phyloP scores from a whole-genome alignment of 257 asterid species.

The Plantago major region DNA sequence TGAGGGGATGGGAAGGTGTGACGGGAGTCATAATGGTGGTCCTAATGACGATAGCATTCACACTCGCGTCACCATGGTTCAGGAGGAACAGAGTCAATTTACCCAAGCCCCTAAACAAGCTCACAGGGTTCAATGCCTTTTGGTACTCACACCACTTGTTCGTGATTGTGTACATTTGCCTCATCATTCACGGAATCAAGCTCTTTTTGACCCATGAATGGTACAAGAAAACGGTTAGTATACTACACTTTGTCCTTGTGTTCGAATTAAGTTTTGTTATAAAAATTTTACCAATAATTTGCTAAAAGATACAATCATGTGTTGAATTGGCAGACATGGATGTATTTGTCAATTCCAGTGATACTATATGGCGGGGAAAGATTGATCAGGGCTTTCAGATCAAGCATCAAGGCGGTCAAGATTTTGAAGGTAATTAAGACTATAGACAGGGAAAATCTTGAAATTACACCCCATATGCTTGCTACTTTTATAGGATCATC shows the following conservation, averaged over 20 bases:
- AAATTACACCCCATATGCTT: no score
- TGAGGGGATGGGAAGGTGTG: slow-evolving; percentile 65
- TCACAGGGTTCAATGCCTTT: slow-evolving; percentile 86
- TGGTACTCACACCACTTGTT: slow-evolving; percentile 92
- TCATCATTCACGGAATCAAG: slow-evolving; percentile 71
- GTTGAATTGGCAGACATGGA: slow-evolving; percentile 61
- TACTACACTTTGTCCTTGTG: background rate
- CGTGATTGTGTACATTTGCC: slow-evolving; percentile 59
- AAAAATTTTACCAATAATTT: background rate
- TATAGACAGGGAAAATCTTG: no score
- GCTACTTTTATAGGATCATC: no score
- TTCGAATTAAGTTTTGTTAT: background rate
- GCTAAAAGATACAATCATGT: no score
- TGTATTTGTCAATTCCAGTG: slow-evolving; percentile 67
- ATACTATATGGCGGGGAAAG: slow-evolving; percentile 64
- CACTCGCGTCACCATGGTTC: slow-evolving; percentile 77
- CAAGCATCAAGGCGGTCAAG: slow-evolving; percentile 66
- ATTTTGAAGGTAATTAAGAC: slow-evolving; percentile 51
- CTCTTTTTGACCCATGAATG: slow-evolving; percentile 56
- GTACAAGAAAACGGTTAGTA: slow-evolving; percentile 66
- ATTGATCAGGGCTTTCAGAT: slow-evolving; percentile 61
- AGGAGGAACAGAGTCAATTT: slow-evolving; percentile 48
- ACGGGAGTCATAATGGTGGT: slow-evolving; percentile 80
- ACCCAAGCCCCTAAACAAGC: slow-evolving; percentile 56
- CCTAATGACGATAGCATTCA: slow-evolving; percentile 76